phyloP scores from a whole-genome alignment of 1,284 basidiomycete genomes.

The Phaffia rhodozyma region DNA sequence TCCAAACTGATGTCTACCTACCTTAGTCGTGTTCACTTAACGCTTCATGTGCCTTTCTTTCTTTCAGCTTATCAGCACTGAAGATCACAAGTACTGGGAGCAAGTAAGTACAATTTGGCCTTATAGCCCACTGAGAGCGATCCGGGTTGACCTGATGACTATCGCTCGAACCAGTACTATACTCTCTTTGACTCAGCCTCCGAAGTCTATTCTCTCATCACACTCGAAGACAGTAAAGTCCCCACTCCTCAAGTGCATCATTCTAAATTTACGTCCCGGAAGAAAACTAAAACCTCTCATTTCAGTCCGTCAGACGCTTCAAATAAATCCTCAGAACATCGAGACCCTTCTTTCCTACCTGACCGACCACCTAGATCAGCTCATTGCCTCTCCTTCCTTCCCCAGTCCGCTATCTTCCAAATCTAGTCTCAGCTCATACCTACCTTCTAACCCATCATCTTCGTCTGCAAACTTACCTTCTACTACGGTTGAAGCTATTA shows the following conservation, averaged over 20 bases:
- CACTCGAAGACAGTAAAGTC: slow-evolving; percentile 64
- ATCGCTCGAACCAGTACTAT: slow-evolving; percentile 65
- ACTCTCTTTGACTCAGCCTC: slow-evolving; percentile 70
- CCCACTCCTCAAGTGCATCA: not conserved
- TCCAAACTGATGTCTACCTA: not conserved
- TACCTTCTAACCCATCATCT: slow-evolving; percentile 40
- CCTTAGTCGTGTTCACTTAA: not conserved
- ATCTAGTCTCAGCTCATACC: slow-evolving; percentile 3
- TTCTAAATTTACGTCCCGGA: slow-evolving; percentile 5
- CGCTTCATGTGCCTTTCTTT: not conserved
- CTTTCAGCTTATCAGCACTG: not conserved
- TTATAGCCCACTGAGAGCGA: slow-evolving; percentile 54
- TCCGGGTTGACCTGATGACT: slow-evolving; percentile 63
- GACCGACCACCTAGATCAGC: slow-evolving; percentile 61
- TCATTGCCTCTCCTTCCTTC: slow-evolving; percentile 70
- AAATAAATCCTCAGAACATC: slow-evolving; percentile 69
- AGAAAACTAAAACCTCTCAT: not conserved
- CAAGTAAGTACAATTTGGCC: slow-evolving; percentile 18
- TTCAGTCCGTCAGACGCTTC: slow-evolving; percentile 64
- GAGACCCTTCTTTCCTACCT: slow-evolving; percentile 65
- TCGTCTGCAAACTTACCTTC: slow-evolving; percentile 32
- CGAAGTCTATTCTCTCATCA: slow-evolving; percentile 77
- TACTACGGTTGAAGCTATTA: slow-evolving; percentile 69
- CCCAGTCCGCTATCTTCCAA: slow-evolving; percentile 45
- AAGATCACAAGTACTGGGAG: not conserved